phyloP scores from a whole-genome alignment of 2,329 filamentous ascomycete species.

The Sporothrix phasma region DNA sequence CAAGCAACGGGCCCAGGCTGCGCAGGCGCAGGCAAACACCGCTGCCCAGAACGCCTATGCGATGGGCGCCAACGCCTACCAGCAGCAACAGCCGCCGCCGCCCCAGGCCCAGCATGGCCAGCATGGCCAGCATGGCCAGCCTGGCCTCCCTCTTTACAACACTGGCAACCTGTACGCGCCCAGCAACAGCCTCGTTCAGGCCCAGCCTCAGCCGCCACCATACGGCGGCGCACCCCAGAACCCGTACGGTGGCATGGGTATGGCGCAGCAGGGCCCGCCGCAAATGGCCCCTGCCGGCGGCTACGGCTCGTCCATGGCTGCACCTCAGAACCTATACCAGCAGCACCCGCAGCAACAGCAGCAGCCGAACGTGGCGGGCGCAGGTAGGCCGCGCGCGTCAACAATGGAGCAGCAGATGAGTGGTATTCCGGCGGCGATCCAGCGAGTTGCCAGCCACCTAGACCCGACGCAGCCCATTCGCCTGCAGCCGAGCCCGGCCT shows the following conservation, averaged over 20 bases:
- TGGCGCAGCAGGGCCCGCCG: constrained; percentile 51
- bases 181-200: constrained; percentile 41
- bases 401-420: constrained; percentile 94
- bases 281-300: constrained; percentile 53
- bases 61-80: constrained; percentile 40
- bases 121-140: constrained; percentile 22
- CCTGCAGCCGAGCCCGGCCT: constrained; percentile 88
- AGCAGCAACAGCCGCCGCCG: constrained; percentile 28
- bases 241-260: constrained; percentile 63
- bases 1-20: constrained; percentile 76
- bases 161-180: constrained; percentile 60
- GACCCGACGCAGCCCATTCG: constrained; percentile 92
- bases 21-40: constrained; percentile 59
- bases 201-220: constrained; percentile 50
- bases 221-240: constrained; percentile 61
- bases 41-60: constrained; percentile 58
- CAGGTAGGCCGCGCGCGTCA: constrained; percentile 68
- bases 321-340: constrained; percentile 34
- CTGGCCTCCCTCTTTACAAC: constrained; percentile 60
- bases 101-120: constrained; percentile 21
- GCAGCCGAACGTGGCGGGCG: constrained; percentile 63
- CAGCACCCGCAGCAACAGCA: constrained; percentile 52
- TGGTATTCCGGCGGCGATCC: constrained; percentile 84
- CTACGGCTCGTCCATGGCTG: constrained; percentile 35
- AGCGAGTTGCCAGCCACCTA: constrained; percentile 89